phyloP scores from a whole-genome alignment of 495 filamentous ascomycete species.

The Terfezia boudieri region DNA sequence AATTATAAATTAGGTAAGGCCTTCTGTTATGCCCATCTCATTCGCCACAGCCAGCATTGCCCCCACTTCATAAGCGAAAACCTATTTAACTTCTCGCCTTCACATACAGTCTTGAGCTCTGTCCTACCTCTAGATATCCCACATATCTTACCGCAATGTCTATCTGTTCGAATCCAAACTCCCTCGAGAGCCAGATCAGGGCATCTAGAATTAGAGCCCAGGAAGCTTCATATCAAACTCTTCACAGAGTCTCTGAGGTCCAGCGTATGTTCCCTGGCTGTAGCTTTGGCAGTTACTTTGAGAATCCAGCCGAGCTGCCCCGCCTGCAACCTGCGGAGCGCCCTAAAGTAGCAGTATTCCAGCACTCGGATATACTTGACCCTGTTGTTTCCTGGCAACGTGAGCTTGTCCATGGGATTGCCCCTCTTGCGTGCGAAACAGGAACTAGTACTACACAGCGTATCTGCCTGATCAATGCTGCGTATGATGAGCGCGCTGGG shows the following conservation, averaged over 20 bases:
- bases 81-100: no score
- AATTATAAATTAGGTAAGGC: no score
- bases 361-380: constrained; percentile 41
- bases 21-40: no score
- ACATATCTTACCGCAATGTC: no score
- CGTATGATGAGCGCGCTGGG: constrained; percentile 50
- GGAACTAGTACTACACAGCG: constrained; percentile 15
- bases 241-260: neutral
- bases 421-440: constrained; percentile 2
- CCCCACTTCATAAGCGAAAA: no score
- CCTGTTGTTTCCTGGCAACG: constrained; percentile 35
- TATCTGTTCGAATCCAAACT: no score
- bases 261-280: neutral
- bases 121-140: no score
- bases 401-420: neutral
- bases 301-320: neutral
- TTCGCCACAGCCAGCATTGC: no score
- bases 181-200: neutral
- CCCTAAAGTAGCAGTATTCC: neutral
- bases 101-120: no score
- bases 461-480: constrained; percentile 50
- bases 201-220: neutral
- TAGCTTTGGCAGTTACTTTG: neutral
- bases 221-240: neutral
- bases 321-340: neutral